Base-by-base conservation (phyloP, 2,329 filamentous ascomycete genomes). In the Trichoderma asperellum region DNA sequence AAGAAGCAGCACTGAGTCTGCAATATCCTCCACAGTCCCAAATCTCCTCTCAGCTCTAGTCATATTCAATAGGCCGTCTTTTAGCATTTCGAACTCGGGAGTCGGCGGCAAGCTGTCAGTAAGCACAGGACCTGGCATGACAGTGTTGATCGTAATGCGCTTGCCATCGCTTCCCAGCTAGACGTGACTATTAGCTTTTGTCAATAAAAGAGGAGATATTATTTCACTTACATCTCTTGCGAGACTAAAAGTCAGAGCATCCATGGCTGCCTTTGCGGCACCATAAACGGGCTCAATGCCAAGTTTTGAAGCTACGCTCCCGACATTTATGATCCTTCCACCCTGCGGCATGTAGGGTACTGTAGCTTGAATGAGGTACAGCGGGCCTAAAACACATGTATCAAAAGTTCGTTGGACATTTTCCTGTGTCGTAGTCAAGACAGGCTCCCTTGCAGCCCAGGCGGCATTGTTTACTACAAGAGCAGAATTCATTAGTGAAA, bases 11-110 rank as follows among this genome's bases (percentile, higher is more conserved):
- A 70, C 70, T 14, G 67, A 57, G 35, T 66, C 67, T 5, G 79
- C 81, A 34, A 83, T 74, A 66, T 83, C 81, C 52, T 80, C 76
- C 1, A 75, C 71, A 1, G 73, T 76, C 2, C 79, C 79, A 5
- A 76, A 56, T 18, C 71, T 27, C 76, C 75, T 73, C 21, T 75
- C 80, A 6, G 76, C 75, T 62, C 78, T 75, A 1, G 77, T 78
- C 68, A 75, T 69, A 1, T 70, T 71, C 10, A 76, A 55, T 24
- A 79, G 55, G 2, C 63, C 60, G 7, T 66, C 68, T 43, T 71
- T 72, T 16, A 72, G 10, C 18, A 35, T 21, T 27, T 68, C 64
- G 21, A 68, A 37, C 29, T 60, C 56, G 34, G 62, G 52, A n/a
- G 53, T 69, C 35, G 18, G 71, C 61, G 8, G 77, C 43, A 47